Base-by-base conservation (phyloP, 1,284 basidiomycete genomes). In the Melampsora larici-populina region DNA sequence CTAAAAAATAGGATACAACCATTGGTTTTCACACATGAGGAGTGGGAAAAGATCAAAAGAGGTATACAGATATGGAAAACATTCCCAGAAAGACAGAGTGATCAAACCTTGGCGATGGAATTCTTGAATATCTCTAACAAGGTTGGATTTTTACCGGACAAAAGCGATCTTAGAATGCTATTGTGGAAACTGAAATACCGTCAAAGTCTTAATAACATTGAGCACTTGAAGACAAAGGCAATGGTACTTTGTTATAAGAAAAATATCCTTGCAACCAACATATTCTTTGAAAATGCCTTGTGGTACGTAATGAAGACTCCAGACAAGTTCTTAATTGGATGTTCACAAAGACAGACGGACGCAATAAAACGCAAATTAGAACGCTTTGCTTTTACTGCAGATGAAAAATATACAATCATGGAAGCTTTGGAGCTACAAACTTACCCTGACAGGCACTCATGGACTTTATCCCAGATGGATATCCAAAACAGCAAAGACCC, bases 241-340 rank as follows among this genome's bases (percentile, higher is more conserved):
- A 24, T 58, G 55, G 55, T 29, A 9, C 29, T 58, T n/a, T 29
- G 29, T 29, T 58, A 24, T 17, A 58, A 58, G 17, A 29, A 58
- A 58, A 29, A 58, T 24, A 58, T 58, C 29, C 55, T 58, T 29
- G 17, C n/a, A 58, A 58, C 55, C 9, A 58, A 58, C 29, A 58
- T 21, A 58, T 58, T 29, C n/a, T 58, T 58, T n/a, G 55, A 58
- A 58, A 24, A 58, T 24, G 55, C 55, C n/a, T 29, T 58, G 55
- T 58, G 55, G 13, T 58, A 9, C 24, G n/a, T 58, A 15, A 58
- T n/a, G 18, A 58, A 58, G 24, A 29, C 6, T 58, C 55, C 8
- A 58, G 7, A 58, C 7, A n/a, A 58, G n/a, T 58, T 29, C 29
- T 58, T 29, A 15, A n/a, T 24, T 58, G 55, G 24, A n/a, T n/a